Evolutionary conservation across 2,329 filamentous ascomycete species (phyloP).

Genomic region (Knufia petricola): DNA sequence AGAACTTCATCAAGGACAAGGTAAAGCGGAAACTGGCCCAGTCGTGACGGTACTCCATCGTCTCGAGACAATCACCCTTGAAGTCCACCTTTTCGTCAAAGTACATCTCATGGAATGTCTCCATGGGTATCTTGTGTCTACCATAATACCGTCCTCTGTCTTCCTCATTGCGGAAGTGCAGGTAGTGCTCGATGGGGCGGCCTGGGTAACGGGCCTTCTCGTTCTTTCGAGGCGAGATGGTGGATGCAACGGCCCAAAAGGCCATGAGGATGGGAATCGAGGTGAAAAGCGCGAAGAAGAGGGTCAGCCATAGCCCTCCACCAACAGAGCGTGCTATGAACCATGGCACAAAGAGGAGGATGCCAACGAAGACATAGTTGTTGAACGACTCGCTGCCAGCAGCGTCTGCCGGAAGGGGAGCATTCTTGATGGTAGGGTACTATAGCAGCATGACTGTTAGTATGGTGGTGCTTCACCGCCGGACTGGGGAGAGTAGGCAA

Average conservation of each 20-base stretch:
- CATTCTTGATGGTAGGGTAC: constrained; percentile 89
- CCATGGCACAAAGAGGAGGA: constrained; percentile 62
- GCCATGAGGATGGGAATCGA: constrained; percentile 66
- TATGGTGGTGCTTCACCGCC: constrained; percentile 8
- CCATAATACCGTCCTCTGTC: constrained; percentile 39
- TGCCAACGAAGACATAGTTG: constrained; percentile 62
- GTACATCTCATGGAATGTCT: constrained; percentile 97
- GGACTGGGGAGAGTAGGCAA: neutral
- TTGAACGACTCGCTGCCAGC: constrained; percentile 79
- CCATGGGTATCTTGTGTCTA: constrained; percentile 55
- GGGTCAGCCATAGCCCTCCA: constrained; percentile 75
- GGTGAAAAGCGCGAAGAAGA: constrained; percentile 76
- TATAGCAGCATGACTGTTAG: constrained; percentile 31
- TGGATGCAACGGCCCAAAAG: constrained; percentile 74
- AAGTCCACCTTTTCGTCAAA: constrained; percentile 91
- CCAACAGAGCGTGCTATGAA: constrained; percentile 76
- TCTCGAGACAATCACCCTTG: constrained; percentile 83
- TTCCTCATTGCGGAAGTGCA: constrained; percentile 38
- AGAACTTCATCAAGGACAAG: constrained; percentile 71
- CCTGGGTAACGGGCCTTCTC: constrained; percentile 84
- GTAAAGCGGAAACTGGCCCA: constrained; percentile 96
- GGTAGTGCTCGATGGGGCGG: constrained; percentile 81
- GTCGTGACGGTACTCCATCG: constrained; percentile 89
- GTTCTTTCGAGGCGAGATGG: constrained; percentile 77
- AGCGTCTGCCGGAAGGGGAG: constrained; percentile 81